Evolutionary conservation across 257 asterid genomes (phyloP).

Genomic region (Mitragyna speciosa): DNA sequence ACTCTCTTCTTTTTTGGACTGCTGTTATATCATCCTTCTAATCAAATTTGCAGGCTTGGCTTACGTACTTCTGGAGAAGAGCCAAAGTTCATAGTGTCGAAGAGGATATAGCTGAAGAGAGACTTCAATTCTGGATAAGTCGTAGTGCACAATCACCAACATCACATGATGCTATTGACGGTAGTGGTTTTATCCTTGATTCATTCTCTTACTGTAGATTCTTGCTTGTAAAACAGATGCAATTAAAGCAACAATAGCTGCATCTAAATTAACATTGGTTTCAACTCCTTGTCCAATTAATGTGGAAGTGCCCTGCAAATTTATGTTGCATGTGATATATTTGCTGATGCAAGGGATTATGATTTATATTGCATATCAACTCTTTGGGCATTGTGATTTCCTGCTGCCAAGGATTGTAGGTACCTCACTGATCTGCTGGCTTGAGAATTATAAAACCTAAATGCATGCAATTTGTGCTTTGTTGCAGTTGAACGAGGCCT

Average conservation of each 20-base stretch:
- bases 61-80: slow-evolving; percentile 98
- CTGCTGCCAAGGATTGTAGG: background rate
- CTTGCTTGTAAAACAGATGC: background rate
- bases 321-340: background rate
- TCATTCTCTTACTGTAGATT: background rate
- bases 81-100: slow-evolving; percentile 89
- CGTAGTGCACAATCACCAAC: slow-evolving; percentile 84
- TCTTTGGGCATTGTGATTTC: background rate
- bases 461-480: slow-evolving; percentile 4
- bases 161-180: slow-evolving; percentile 94
- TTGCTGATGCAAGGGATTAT: background rate
- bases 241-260: background rate
- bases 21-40: background rate
- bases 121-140: slow-evolving; percentile 81
- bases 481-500: slow-evolving; percentile 78
- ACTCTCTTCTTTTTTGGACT: background rate
- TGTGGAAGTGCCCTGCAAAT: background rate
- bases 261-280: background rate
- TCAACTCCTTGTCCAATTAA: background rate
- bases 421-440: background rate
- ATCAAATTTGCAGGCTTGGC: slow-evolving; percentile 77
- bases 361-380: background rate
- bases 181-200: slow-evolving; percentile 36
- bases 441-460: background rate
- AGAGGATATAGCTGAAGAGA: slow-evolving; percentile 96